Base-by-base conservation (phyloP, 495 filamentous ascomycete genomes). In the Bacidia rubella region DNA sequence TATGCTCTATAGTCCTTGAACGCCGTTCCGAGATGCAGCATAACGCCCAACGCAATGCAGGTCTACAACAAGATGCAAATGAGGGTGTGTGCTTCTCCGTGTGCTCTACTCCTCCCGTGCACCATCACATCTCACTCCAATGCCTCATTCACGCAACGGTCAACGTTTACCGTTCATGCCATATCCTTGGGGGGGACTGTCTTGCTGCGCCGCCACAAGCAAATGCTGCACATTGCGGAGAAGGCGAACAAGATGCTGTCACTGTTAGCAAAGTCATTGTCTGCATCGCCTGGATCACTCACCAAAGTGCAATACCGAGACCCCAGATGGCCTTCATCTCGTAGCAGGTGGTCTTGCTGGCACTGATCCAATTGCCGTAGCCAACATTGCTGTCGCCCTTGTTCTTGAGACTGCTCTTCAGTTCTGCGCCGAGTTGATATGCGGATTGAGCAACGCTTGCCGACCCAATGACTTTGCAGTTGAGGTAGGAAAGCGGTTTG, bases 291-390 rank as follows among this genome's bases (percentile, higher is more conserved):
- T n/a, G n/a, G 35, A 25, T 19, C 11, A 71, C 73, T 58, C 57
- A 82, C 79, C 78, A 90, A 29, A 90, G 71, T 4, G 84, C 82
- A 70, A 95, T 94, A 66, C 77, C 76, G 52, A 95, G 65, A 17
- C 88, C 90, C 90, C 88, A 95, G 55, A 90, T 80, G 11, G 83
- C 78, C 72, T 95, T 95, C 66, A 84, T 83, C 73, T 92, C 81
- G 57, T 77, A 79, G 70, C 90, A 95, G 53, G 86, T 83, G 15
- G 75, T 64, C 69, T 80, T 81, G 49, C 75, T 82, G 11, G 73
- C 71, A 25, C 80, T 73, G 57, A 86, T 74, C 80, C 80, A 84
- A 55, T 73, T 63, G 56, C 57, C 58, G 62, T 83, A 81, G 21
- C 74, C 69, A 22, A 83, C 65, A 24, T 64, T 64, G 10, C 71